Conservation (phyloP, 2,329 filamentous ascomycete species). For the Diaporthe ilicicola region DNA sequence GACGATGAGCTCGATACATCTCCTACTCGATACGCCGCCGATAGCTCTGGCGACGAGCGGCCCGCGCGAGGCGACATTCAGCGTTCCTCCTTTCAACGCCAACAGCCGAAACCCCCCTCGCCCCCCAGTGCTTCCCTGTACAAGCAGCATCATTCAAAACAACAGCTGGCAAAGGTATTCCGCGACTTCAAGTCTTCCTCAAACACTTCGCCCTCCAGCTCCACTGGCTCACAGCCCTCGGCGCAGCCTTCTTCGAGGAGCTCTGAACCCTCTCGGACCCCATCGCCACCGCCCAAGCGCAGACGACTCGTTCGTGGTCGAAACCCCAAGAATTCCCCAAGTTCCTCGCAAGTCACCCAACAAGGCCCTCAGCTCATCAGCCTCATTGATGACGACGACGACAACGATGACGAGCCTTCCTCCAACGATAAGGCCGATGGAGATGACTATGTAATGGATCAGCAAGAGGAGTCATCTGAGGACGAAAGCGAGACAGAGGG, state of each 20-base stretch:
- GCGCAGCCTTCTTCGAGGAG: constrained; percentile 21
- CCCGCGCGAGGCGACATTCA: constrained; percentile 69
- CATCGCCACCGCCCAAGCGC: constrained; percentile 29
- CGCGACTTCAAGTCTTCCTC: constrained; percentile 2
- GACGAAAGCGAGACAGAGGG: constrained; percentile 52
- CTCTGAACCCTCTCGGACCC: constrained; percentile 21
- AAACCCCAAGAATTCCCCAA: constrained; percentile 20
- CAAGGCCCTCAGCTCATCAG: constrained; percentile 11
- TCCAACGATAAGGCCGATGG: constrained; percentile 30
- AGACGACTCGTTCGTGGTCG: constrained; percentile 27
- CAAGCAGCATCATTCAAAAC: constrained; percentile 25
- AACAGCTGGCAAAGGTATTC: constrained; percentile 32
- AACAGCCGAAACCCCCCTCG: constrained; percentile 47
- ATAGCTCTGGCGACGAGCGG: constrained; percentile 64
- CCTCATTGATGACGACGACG: constrained; percentile 26
- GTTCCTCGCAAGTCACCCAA: constrained; percentile 11
- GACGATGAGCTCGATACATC: constrained; percentile 40
- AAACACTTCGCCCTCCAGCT: constrained; percentile 14
- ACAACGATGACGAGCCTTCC: constrained; percentile 19
- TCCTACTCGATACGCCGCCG: constrained; percentile 57
- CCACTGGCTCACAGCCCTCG: constrained; percentile 21
- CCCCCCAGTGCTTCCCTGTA: constrained; percentile 36
- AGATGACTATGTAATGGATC: constrained; percentile 27
- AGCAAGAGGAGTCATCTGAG: constrained; percentile 42
- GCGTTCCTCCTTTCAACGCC: constrained; percentile 63